phyloP scores from a whole-genome alignment of 106 monocot species.

The Dendrobium officinale region DNA sequence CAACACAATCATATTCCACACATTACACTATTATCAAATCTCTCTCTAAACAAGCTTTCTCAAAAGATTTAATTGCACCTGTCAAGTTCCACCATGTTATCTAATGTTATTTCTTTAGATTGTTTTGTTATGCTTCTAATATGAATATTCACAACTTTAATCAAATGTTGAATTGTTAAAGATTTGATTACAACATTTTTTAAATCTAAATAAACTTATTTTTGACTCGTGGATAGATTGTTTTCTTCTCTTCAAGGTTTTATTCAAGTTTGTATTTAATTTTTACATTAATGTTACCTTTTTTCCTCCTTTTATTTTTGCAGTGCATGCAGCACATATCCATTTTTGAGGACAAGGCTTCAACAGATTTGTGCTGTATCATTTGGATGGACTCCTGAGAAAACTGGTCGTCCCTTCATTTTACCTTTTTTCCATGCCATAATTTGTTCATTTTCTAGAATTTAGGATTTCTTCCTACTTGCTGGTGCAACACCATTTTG shows the following conservation, averaged over 20 bases:
- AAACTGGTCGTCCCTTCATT: slow-evolving; percentile 42
- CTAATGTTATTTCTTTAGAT: not conserved
- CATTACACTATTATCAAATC: not conserved
- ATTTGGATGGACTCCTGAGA: slow-evolving; percentile 70
- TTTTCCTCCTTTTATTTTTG: slow-evolving; percentile 8
- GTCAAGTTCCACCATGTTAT: too few relatives aligned
- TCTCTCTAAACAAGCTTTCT: not conserved
- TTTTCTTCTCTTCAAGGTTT: not conserved
- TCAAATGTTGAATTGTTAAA: too few relatives aligned
- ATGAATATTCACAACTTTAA: too few relatives aligned
- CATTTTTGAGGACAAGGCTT: slow-evolving; percentile 49
- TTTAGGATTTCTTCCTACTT: not conserved
- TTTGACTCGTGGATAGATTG: not conserved
- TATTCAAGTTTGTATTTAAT: not conserved
- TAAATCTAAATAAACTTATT: too few relatives aligned
- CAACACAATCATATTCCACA: too few relatives aligned
- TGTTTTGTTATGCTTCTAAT: not conserved
- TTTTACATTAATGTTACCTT: not conserved
- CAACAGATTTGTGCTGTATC: slow-evolving; percentile 54
- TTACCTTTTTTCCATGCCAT: not conserved
- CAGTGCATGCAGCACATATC: slow-evolving; percentile 41
- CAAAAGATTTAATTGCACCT: too few relatives aligned
- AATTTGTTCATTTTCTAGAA: not conserved
- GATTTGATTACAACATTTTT: too few relatives aligned
- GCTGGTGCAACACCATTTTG: not conserved